Percentiles rank a stretch among this genome's conserved stretches.
These are phyloP conservation scores for Metschnikowia lachancei DNA, from an alignment of 805 yeast genomes.

Conservation along the genomic window DNA sequence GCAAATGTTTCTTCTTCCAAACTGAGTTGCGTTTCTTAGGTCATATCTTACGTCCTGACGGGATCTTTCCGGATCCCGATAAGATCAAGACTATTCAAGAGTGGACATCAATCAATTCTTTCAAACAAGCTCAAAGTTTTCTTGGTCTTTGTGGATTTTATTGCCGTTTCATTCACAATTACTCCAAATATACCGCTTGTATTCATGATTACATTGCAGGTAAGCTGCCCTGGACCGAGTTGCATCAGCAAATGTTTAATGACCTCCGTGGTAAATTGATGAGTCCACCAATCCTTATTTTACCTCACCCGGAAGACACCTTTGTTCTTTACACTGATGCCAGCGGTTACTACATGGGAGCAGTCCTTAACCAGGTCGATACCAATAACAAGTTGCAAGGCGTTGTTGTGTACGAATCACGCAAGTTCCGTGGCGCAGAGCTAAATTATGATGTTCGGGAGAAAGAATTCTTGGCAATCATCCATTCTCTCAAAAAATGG, in stretches of 20 bases:
- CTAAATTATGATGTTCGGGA: slow-evolving; percentile 2
- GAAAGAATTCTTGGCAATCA: slow-evolving; percentile 7
- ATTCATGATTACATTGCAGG: slow-evolving; percentile 2
- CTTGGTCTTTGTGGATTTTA: not conserved
- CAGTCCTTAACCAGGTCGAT: slow-evolving; percentile 1
- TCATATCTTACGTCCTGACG: not conserved
- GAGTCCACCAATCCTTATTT: slow-evolving; percentile 1
- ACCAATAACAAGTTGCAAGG: not conserved
- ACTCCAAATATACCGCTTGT: slow-evolving; percentile 1
- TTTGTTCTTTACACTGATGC: slow-evolving; percentile 4
- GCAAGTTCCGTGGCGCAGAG: slow-evolving; percentile 1
- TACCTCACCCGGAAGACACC: slow-evolving; percentile 1
- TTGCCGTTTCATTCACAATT: not conserved
- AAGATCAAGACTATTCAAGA: not conserved
- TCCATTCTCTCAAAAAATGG: slow-evolving; percentile 7
- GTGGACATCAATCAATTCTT: not conserved
- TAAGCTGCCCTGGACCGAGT: not conserved
- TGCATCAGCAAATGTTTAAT: not conserved
- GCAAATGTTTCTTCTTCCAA: slow-evolving; percentile 7
- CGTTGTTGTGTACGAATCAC: slow-evolving; percentile 1
- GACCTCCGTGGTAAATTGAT: not conserved
- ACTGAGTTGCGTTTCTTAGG: slow-evolving; percentile 3
- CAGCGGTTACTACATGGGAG: slow-evolving; percentile 1
- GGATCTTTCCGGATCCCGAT: not conserved
- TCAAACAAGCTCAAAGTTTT: slow-evolving; percentile 3